These are phyloP conservation scores for Diutina rugosa DNA, from an alignment of 1,139 yeast genomes.

Conservation along the genomic window DNA sequence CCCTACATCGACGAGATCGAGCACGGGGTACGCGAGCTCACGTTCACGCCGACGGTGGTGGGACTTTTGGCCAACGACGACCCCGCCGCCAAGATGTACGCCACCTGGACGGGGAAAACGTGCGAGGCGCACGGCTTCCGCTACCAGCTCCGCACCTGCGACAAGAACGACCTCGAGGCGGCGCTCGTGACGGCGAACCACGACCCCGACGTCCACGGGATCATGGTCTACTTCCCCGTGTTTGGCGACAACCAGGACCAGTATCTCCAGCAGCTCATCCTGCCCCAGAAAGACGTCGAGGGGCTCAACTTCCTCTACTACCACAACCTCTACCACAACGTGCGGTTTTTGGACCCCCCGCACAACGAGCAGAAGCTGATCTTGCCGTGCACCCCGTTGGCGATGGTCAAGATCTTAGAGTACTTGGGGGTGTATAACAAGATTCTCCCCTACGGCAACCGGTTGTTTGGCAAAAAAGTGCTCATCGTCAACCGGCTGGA, in stretches of 20 bases:
- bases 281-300: conserved; percentile 86
- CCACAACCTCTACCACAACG: conserved; percentile 88
- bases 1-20: conserved; percentile 63
- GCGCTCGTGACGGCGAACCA: conserved; percentile 71
- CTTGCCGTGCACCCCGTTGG: conserved; percentile 92
- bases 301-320: conserved; percentile 86
- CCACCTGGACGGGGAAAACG: conserved; percentile 91
- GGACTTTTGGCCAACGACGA: conserved; percentile 88
- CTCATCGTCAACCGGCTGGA: conserved; percentile 88
- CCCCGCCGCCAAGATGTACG: conserved; percentile 93
- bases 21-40: conserved; percentile 39
- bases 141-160: conserved; percentile 63
- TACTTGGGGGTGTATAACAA: conserved; percentile 79
- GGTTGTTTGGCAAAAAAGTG: conserved; percentile 84
- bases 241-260: conserved; percentile 93
- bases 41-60: conserved; percentile 57
- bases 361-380: conserved; percentile 65
- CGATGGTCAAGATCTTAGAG: conserved; percentile 85
- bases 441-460: conserved; percentile 74
- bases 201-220: conserved; percentile 72
- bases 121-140: conserved; percentile 75
- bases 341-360: conserved; percentile 65
- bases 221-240: conserved; percentile 97
- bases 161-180: conserved; percentile 76
- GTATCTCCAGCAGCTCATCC: conserved; percentile 82